Evolutionary conservation across 2,329 filamentous ascomycete genomes (phyloP).

Genomic region (Alternaria burnsii): DNA sequence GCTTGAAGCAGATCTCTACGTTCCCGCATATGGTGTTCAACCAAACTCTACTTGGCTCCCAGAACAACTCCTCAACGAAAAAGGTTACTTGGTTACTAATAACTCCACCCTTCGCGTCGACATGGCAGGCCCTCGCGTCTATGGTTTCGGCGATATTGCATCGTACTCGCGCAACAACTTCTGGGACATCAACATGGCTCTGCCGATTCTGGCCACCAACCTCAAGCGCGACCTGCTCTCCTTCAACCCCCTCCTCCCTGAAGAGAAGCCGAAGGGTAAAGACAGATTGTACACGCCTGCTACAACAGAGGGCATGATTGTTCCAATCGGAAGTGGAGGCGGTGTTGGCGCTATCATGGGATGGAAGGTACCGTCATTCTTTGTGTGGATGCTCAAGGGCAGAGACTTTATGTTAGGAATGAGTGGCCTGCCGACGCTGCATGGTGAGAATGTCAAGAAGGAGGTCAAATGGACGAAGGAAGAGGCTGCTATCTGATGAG

Average conservation of each 20-base stretch:
- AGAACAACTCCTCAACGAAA: constrained; percentile 54
- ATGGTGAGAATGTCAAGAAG: constrained; percentile 36
- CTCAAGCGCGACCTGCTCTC: constrained; percentile 58
- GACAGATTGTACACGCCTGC: constrained; percentile 35
- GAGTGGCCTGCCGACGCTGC: constrained; percentile 19
- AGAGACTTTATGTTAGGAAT: constrained; percentile 50
- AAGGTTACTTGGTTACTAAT: constrained; percentile 61
- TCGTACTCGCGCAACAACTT: constrained; percentile 54
- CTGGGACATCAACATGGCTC: constrained; percentile 50
- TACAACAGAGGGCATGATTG: constrained; percentile 37
- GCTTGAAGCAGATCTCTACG: constrained; percentile 61
- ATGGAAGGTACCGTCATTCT: constrained; percentile 48
- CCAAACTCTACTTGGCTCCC: constrained; percentile 65
- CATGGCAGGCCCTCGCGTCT: constrained; percentile 56
- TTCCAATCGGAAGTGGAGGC: constrained; percentile 43
- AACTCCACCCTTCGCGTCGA: constrained; percentile 56
- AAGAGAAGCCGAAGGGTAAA: constrained; percentile 34
- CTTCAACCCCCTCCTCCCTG: constrained; percentile 28
- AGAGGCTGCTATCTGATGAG: constrained; percentile 30
- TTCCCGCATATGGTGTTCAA: constrained; percentile 60
- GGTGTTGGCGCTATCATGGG: constrained; percentile 51
- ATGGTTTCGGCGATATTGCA: constrained; percentile 59
- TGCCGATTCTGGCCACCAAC: constrained; percentile 55
- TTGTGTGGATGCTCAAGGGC: constrained; percentile 54
- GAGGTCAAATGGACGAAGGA: constrained; percentile 36